A percentile compares a stretch with the other conserved stretches of the same genome.
These are phyloP conservation scores for Candida mesenterica DNA, from an alignment of 1,139 yeast species.

Conservation along the genomic window DNA sequence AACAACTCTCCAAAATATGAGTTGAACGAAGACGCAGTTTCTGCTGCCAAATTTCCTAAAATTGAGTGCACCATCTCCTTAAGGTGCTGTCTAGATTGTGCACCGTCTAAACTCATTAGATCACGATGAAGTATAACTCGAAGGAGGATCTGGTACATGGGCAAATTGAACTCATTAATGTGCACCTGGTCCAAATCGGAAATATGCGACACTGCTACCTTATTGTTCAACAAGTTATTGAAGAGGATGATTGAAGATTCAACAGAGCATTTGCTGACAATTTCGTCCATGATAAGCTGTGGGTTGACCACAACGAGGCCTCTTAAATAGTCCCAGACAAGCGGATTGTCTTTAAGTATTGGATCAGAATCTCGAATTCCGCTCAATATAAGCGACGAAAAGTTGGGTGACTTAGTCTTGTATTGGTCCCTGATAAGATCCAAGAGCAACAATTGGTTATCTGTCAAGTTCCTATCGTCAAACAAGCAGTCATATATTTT, in stretches of 20 bases:
- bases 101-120: conserved; percentile 10
- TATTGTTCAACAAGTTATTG: conserved; percentile 15
- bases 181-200: conserved; percentile 19
- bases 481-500: background rate
- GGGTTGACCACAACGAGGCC: conserved; percentile 22
- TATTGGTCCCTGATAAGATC: conserved; percentile 14
- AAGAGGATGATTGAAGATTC: conserved; percentile 24
- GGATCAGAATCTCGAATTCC: background rate
- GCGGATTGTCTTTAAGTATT: background rate
- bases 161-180: conserved; percentile 53
- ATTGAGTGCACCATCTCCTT: conserved; percentile 37
- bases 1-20: conserved; percentile 46
- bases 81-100: conserved; percentile 15
- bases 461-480: conserved; percentile 6
- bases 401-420: conserved; percentile 1
- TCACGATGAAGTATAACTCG: conserved; percentile 21
- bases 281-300: conserved; percentile 22
- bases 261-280: conserved; percentile 18
- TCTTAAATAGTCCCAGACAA: conserved; percentile 13
- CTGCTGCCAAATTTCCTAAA: conserved; percentile 47
- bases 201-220: conserved; percentile 12
- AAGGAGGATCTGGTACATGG: conserved; percentile 49
- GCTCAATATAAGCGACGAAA: background rate
- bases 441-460: conserved; percentile 18
- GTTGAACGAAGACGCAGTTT: conserved; percentile 24